phyloP scores from a whole-genome alignment of 345 rosid genomes.

The Aethionema arabicum region DNA sequence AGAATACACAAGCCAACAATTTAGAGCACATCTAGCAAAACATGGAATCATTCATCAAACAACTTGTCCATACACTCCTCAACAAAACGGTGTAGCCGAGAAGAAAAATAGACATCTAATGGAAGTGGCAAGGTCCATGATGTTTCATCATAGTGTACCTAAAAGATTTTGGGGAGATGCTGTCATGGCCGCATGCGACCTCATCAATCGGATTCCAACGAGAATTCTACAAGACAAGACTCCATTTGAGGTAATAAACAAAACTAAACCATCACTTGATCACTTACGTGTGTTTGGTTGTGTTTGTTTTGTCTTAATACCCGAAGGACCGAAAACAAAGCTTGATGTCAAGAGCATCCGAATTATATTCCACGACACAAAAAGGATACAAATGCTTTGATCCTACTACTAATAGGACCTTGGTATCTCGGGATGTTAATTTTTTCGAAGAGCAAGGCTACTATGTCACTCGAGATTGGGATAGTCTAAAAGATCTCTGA shows the following conservation, averaged over 20 bases:
- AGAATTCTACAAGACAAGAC: background rate
- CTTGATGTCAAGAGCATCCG: background rate
- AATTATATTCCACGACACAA: background rate
- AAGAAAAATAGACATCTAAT: too few species aligned
- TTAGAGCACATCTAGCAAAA: too few species aligned
- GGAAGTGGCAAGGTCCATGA: too few species aligned
- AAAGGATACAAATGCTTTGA: background rate
- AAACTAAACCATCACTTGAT: background rate
- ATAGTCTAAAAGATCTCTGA: background rate
- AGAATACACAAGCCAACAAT: too few species aligned
- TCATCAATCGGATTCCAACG: background rate
- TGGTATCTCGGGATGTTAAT: background rate
- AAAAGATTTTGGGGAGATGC: background rate
- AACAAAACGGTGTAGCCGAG: too few species aligned
- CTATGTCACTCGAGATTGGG: background rate
- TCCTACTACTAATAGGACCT: background rate
- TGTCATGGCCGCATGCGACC: background rate
- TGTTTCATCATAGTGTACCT: background rate
- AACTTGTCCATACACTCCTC: too few species aligned
- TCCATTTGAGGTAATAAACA: slow-evolving; percentile 1
- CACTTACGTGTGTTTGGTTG: slow-evolving; percentile 5
- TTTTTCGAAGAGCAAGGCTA: background rate
- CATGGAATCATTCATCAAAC: too few species aligned
- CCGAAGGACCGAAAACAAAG: background rate
- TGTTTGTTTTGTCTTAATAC: background rate